Evolutionary conservation across 75 land plant genomes (phyloP).

Genomic region (Larix kaempferi): DNA sequence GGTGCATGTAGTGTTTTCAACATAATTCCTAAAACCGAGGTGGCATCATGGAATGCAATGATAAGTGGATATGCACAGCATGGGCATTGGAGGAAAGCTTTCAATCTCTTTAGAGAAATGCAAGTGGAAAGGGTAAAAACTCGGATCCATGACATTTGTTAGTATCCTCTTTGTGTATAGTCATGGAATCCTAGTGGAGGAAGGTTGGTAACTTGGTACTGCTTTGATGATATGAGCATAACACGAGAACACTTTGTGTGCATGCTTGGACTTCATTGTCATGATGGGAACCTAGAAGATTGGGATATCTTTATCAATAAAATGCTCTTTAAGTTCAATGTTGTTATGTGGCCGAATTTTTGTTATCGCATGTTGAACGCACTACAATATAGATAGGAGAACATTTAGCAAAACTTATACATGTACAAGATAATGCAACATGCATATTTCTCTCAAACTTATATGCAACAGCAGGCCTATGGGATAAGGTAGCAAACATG

Average conservation of each 20-base stretch:
- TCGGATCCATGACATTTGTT: neutral
- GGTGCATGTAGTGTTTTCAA: neutral
- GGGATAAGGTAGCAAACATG: neutral
- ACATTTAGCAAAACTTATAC: slow-evolving; percentile 1
- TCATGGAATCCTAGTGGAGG: slow-evolving; percentile 13
- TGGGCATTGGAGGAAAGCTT: slow-evolving; percentile 15
- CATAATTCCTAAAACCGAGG: neutral
- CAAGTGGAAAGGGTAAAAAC: slow-evolving; percentile 4
- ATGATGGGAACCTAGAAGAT: slow-evolving; percentile 10
- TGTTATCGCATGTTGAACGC: slow-evolving; percentile 7
- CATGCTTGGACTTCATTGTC: slow-evolving; percentile 8
- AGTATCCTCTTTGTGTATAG: slow-evolving; percentile 14
- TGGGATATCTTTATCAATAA: slow-evolving; percentile 7
- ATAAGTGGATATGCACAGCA: slow-evolving; percentile 15
- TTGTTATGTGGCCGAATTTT: slow-evolving; percentile 9
- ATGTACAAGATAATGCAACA: slow-evolving; percentile 4
- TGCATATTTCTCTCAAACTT: slow-evolving; percentile 4
- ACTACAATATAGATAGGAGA: neutral
- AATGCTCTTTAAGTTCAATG: neutral
- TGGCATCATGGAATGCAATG: slow-evolving; percentile 13
- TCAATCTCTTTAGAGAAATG: slow-evolving; percentile 9
- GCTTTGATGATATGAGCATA: neutral
- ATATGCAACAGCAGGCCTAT: neutral
- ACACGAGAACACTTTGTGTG: slow-evolving; percentile 9
- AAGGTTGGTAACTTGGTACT: neutral